Base-by-base conservation (phyloP, 306 rosid genomes). In the Vicia villosa region DNA sequence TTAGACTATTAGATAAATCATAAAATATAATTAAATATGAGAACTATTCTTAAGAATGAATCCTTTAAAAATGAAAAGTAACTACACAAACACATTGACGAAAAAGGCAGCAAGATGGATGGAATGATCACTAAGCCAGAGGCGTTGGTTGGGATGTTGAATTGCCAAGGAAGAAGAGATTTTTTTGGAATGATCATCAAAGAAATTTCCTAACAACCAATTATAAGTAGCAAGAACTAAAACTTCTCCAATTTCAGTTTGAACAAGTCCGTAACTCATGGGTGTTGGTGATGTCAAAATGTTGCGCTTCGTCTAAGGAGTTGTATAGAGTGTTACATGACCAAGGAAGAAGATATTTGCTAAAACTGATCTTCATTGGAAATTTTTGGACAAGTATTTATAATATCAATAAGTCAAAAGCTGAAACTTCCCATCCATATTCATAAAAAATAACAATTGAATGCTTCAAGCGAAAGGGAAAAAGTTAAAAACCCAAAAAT, bases 11-110 rank as follows among this genome's bases (percentile, higher is more conserved):
- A 71, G 59, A 59, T 54, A 19, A 19, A 30, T 58, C 21, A 58
- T 58, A 58, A 59, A 30, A 70, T 69, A 58, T 58, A 38, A 24
- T 56, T 56, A 21, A 57, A 57, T 55, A 37, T 54, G 6, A 26
- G 20, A 57, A 59, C n/a, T 45, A 17, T 52, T 32, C 16, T 12
- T 14, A 71, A 59, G 7, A 51, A 28, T 60, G 46, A 61, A 36
- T 28, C 66, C 41, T 61, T 37, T 26, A 34, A 40, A 55, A 38
- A n/a, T 55, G 60, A 54, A 22, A 54, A 54, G n/a, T 24, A 13
- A 13, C 20, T 8, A 20, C 38, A 57, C 41, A 16, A 16, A 30
- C 40, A 28, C 63, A 57, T 26, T 26, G 62, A 26, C 15, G 8
- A 14, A 14, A 26, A 28, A 12, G 37, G 17, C 26, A 56, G 62